Conservation (phyloP, 1,139 yeast genomes). For the Candida pseudoviswanathii region DNA sequence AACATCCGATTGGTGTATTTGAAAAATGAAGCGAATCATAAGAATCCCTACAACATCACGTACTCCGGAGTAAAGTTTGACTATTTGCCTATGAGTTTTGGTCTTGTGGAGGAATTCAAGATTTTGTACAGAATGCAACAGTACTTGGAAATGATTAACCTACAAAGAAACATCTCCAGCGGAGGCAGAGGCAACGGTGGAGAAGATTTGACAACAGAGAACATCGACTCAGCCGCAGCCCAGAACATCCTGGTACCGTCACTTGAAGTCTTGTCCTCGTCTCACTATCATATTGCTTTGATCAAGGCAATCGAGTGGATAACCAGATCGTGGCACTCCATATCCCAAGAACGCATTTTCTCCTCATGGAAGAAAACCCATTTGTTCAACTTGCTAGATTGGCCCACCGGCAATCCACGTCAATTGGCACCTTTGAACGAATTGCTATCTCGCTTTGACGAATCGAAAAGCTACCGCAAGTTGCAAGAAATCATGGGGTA, state of each 20-base stretch:
- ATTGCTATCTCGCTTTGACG: conserved; percentile 18
- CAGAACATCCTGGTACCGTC: conserved; percentile 13
- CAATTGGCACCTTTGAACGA: conserved; percentile 10
- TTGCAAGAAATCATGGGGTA: conserved; percentile 45
- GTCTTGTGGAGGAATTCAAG: conserved; percentile 64
- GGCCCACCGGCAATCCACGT: conserved; percentile 22
- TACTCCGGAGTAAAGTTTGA: conserved; percentile 44
- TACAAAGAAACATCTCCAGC: conserved; percentile 32
- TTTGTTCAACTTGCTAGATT: conserved; percentile 20
- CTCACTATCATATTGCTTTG: conserved; percentile 49
- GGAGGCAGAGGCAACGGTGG: neutral
- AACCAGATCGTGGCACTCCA: conserved; percentile 55
- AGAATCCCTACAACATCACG: conserved; percentile 39
- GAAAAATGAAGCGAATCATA: conserved; percentile 44
- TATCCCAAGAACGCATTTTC: conserved; percentile 48
- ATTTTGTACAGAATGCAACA: conserved; percentile 61
- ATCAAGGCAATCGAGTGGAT: conserved; percentile 61
- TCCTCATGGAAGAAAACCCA: conserved; percentile 54
- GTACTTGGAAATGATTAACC: conserved; percentile 51
- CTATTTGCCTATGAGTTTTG: conserved; percentile 66
- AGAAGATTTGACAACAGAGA: neutral
- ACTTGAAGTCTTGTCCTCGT: conserved; percentile 34
- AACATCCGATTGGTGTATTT: conserved; percentile 51
- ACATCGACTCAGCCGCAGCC: neutral
- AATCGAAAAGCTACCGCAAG: conserved; percentile 32